Base-by-base conservation (phyloP, 2,329 filamentous ascomycete species). In the Ceratocystis eucalypticola region DNA sequence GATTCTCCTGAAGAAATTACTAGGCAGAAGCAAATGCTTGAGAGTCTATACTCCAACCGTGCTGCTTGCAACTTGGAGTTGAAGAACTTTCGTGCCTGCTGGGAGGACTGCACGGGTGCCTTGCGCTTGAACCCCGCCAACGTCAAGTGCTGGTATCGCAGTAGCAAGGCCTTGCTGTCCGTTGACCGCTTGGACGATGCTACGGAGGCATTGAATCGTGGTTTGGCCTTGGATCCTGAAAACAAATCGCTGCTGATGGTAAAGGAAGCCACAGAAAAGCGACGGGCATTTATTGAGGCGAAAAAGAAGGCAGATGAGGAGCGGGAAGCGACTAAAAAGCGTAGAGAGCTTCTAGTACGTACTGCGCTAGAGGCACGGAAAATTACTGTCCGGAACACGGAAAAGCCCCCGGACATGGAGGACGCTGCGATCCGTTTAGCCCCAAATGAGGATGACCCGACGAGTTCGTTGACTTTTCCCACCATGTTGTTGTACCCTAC, bases 111-210 rank as follows among this genome's bases (percentile, higher is more conserved):
- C 75, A 88, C 87, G 1, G 81, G 84, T 6, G 88, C 89, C 1
- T 81, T 99, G 68, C 84, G 85, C 48, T 79, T 96, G 67, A 95
- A 96, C 76, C 82, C 86, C 2, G 75, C 74, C 63, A 96, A 96
- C 74, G 75, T 95, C 72, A 99, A 99, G 78, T 93, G 94, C 0
- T 91, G 87, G 77, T 99, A 95, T 76, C 88, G 94, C 69, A 91
- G 88, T 66, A 84, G 88, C 1, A 80, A 82, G 68, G 93, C 94
- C 3, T 82, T 96, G 66, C 79, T 96, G 30, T 84, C 87, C 0
- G 83, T 96, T 17, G 87, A 89, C 74, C 90, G 90, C 72, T 79
- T 95, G 66, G 75, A 78, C 25, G 91, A 96, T 77, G 92, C 94
- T 1, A 82, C 87, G 70, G 91, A 96, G 74, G 86, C 90, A 3